These are phyloP conservation scores for Lipomyces chichibuensis DNA, from an alignment of 805 yeast species.

Conservation along the genomic window DNA sequence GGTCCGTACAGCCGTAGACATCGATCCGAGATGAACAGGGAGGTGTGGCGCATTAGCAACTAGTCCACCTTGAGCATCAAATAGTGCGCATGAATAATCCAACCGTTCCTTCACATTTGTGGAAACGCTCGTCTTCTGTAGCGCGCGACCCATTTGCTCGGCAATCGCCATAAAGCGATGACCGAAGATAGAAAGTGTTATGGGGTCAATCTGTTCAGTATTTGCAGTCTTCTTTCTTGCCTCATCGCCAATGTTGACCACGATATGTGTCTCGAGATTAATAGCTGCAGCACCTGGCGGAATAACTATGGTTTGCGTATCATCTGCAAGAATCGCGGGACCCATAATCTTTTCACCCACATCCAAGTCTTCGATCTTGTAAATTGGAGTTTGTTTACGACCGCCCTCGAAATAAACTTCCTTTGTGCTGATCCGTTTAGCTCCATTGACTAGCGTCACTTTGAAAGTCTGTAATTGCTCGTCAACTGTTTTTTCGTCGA, in stretches of 20 bases:
- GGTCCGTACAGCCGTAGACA: conserved; percentile 75
- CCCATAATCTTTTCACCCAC: conserved; percentile 62
- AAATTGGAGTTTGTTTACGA: conserved; percentile 55
- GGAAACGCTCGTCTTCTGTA: conserved; percentile 77
- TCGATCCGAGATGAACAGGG: conserved; percentile 84
- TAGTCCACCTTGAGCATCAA: conserved; percentile 72
- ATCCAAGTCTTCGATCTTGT: conserved; percentile 55
- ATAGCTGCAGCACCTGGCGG: conserved; percentile 64
- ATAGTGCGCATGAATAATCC: conserved; percentile 83
- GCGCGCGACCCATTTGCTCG: conserved; percentile 82
- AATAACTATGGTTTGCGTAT: conserved; percentile 76
- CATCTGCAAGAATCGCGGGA: conserved; percentile 78
- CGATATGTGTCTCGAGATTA: conserved; percentile 64
- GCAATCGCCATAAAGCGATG: conserved; percentile 90
- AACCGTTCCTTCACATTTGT: conserved; percentile 82
- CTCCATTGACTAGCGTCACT: conserved; percentile 11
- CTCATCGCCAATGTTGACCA: conserved; percentile 47
- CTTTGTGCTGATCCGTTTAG: conserved; percentile 43
- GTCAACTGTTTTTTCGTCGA: conserved; percentile 52
- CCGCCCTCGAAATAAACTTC: conserved; percentile 61
- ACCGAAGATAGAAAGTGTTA: conserved; percentile 73
- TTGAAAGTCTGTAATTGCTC: conserved; percentile 53
- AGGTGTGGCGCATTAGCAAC: conserved; percentile 89
- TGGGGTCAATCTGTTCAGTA: conserved; percentile 59
- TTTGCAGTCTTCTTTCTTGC: conserved; percentile 8